Conservation (phyloP, 352 stramenopile genomes). For the Halophytophthora polymorphica region DNA sequence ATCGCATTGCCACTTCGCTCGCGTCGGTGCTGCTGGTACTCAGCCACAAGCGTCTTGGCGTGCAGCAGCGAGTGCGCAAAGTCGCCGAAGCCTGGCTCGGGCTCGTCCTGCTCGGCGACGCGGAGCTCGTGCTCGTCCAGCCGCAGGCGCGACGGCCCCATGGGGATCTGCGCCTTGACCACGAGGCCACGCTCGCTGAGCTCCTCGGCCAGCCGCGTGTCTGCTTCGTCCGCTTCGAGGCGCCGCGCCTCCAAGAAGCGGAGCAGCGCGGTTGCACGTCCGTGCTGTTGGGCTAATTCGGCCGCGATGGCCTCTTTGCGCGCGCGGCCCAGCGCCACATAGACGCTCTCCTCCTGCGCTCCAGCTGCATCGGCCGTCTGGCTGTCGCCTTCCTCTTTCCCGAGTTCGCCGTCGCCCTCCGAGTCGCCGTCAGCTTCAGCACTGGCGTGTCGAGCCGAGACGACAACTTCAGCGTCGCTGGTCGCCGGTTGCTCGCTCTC, state of each 20-base stretch:
- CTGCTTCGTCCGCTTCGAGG: constrained; percentile 30
- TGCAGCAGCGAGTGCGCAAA: constrained; percentile 48
- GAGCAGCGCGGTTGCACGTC: constrained; percentile 33
- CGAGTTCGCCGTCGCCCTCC: background rate
- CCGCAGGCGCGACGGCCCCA: constrained; percentile 56
- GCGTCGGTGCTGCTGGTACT: constrained; percentile 40
- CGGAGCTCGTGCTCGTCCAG: constrained; percentile 42
- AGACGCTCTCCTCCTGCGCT: constrained; percentile 18
- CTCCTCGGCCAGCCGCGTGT: constrained; percentile 42
- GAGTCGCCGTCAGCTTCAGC: too few relatives aligned
- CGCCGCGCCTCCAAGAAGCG: constrained; percentile 50
- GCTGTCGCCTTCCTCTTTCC: background rate
- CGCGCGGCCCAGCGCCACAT: constrained; percentile 28
- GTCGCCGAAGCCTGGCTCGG: constrained; percentile 31
- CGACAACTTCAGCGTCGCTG: background rate
- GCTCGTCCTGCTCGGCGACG: background rate
- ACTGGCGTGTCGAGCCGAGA: background rate
- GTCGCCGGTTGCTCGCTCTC: background rate
- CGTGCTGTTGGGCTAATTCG: constrained; percentile 27
- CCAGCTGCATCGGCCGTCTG: background rate
- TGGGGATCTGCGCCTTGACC: constrained; percentile 68
- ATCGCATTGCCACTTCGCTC: constrained; percentile 51
- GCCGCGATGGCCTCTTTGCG: constrained; percentile 38
- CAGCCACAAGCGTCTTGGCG: constrained; percentile 50
- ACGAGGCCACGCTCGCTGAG: constrained; percentile 57